phyloP scores from a whole-genome alignment of 2,329 filamentous ascomycete genomes.

The Clathrospora elynae region DNA sequence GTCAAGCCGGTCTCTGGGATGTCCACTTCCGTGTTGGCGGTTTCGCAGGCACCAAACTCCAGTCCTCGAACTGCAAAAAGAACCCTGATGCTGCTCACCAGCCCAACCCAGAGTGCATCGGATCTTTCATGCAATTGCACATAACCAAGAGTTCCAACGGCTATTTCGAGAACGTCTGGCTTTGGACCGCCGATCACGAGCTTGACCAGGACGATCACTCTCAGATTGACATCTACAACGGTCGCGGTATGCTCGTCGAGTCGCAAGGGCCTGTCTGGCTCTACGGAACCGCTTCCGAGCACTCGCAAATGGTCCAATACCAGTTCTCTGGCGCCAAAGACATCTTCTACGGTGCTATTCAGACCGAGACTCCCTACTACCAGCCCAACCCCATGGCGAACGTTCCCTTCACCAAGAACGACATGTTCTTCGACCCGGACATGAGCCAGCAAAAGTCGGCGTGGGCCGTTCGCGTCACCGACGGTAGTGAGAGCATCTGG shows the following conservation, averaged over 20 bases:
- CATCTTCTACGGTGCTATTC: conserved; percentile 67
- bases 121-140: conserved; percentile 69
- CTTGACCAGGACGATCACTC: conserved; percentile 73
- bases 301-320: conserved; percentile 73
- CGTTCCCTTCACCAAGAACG: conserved; percentile 60
- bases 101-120: conserved; percentile 71
- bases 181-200: conserved; percentile 90
- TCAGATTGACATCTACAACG: conserved; percentile 85
- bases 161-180: conserved; percentile 89
- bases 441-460: conserved; percentile 51
- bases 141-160: conserved; percentile 62
- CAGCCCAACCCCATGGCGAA: conserved; percentile 67
- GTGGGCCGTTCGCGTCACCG: conserved; percentile 54
- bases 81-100: conserved; percentile 66
- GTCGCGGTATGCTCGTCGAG: conserved; percentile 81
- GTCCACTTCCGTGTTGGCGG: conserved; percentile 95
- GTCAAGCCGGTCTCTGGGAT: conserved; percentile 85
- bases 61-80: conserved; percentile 79
- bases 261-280: conserved; percentile 78
- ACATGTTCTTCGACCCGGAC: conserved; percentile 51
- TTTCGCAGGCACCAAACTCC: conserved; percentile 79
- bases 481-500: conserved; percentile 48
- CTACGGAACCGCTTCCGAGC: conserved; percentile 68
- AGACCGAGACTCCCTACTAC: conserved; percentile 74
- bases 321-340: conserved; percentile 65